Evolutionary conservation across 2,329 filamentous ascomycete genomes (phyloP), one percentile per base, ranked within the genome.

Genomic region (Penicillium sp.): DNA sequence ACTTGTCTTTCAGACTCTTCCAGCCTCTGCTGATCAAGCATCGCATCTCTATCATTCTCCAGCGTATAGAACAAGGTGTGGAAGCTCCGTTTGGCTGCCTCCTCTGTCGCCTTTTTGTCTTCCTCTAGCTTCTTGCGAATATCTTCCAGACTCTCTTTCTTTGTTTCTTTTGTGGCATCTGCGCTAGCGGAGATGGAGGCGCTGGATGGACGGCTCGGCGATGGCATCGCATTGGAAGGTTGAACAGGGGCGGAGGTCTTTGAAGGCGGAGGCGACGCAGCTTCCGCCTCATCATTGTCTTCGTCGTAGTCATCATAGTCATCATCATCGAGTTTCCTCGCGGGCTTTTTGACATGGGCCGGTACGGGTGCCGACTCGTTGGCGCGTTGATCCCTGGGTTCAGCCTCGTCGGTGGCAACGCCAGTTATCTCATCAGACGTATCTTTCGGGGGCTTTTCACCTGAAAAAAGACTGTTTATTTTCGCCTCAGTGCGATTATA

Each of bases 1-100:
- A 98, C 90, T 75, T 96, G 93, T 75, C 96, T 91, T 76, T 99
- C 95, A 1, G 96, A 93, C 76, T 98, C 95, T 73, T 99, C 95
- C 29, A 99, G 85, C 76, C 94, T 92, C 77, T 98, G 93, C 78
- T 99, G 95, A 77, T 99, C 95, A 61, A 98, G 80, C 95, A 99
- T 98, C 53, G 95, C 95, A 70, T 94, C 92, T 59, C 92, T 88
- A 75, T 99, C 95, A 75, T 94, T 95, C 78, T 99, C 95, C 35
- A 98, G 84, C 1, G 95, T 97, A 77, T 97, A 94, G 78, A 98
- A 96, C 67, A 97, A 85, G 9, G 92, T 96, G 74, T 97, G 90
- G 77, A 97, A 98, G 78, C 91, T 95, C 71, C 88, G 87, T 79
- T 93, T 93, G 48, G 92, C 95, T 55, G 91, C 90, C 73, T 96